Evolutionary conservation across 2,329 filamentous ascomycete genomes (phyloP).

Genomic region (Fusarium pininemorale): DNA sequence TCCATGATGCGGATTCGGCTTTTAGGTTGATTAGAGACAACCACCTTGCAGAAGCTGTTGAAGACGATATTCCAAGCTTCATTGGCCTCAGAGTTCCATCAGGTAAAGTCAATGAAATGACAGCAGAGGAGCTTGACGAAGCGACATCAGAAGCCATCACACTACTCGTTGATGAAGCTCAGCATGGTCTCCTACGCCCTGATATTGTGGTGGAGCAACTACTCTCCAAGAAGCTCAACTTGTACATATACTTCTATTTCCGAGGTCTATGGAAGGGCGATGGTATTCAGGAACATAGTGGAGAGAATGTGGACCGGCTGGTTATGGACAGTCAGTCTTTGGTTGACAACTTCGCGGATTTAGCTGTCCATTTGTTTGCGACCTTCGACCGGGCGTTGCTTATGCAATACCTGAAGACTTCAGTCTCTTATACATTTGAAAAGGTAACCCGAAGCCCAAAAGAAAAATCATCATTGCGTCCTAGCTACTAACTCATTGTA

Average conservation of each 20-base stretch:
- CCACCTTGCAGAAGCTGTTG: conserved; percentile 88
- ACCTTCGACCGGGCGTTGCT: conserved; percentile 81
- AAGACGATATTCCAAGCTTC: conserved; percentile 89
- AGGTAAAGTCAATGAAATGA: conserved; percentile 72
- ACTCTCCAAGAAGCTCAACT: conserved; percentile 68
- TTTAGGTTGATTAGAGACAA: conserved; percentile 87
- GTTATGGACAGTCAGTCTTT: conserved; percentile 71
- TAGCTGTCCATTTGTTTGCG: conserved; percentile 87
- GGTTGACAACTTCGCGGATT: conserved; percentile 87
- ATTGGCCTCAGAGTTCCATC: conserved; percentile 85
- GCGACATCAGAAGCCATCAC: conserved; percentile 84
- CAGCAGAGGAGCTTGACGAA: conserved; percentile 76
- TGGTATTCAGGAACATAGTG: conserved; percentile 63
- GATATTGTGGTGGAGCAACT: conserved; percentile 82
- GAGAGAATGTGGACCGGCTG: conserved; percentile 65
- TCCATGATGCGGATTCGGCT: conserved; percentile 90
- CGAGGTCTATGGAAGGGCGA: conserved; percentile 85
- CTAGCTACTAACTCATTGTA: conserved; percentile 41
- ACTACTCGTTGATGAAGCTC: conserved; percentile 88
- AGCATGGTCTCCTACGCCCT: conserved; percentile 84
- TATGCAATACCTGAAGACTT: conserved; percentile 86
- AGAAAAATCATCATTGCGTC: not conserved
- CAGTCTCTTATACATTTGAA: conserved; percentile 89
- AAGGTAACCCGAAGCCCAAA: conserved; percentile 54
- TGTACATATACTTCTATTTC: conserved; percentile 93